A percentile compares a stretch with the other conserved stretches of the same genome.
These are phyloP conservation scores for Leccinum pachyderme DNA, from an alignment of 1,284 basidiomycete genomes.

Conservation along the genomic window DNA sequence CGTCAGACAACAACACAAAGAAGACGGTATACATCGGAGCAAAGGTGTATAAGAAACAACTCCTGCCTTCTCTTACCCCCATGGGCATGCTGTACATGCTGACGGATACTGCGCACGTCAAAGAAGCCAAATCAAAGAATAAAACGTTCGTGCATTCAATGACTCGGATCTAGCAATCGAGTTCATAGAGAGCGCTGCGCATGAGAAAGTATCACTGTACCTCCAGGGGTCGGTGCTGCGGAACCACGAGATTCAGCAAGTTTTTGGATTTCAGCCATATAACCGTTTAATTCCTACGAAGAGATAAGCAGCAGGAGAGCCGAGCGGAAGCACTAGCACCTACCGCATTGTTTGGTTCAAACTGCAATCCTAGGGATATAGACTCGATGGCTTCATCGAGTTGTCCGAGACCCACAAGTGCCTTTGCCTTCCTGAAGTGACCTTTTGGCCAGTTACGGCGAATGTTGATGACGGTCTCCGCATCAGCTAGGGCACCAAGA, in stretches of 20 bases:
- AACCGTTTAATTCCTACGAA: conserved; percentile 29
- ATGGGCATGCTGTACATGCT: conserved; percentile 14
- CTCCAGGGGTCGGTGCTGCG: conserved; percentile 1
- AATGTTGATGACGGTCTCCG: conserved; percentile 84
- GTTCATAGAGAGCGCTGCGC: not conserved
- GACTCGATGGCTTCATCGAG: conserved; percentile 82
- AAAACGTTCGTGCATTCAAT: conserved; percentile 6
- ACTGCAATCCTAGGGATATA: conserved; percentile 80
- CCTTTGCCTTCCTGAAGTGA: conserved; percentile 90
- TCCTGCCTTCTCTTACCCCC: conserved; percentile 21
- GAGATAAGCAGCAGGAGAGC: conserved; percentile 6
- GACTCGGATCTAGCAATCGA: not conserved
- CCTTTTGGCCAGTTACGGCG: conserved; percentile 93
- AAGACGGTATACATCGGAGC: conserved; percentile 2
- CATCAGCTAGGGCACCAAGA: conserved; percentile 85
- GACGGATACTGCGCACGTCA: conserved; percentile 14
- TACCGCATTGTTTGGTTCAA: conserved; percentile 83
- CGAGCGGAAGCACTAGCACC: not conserved
- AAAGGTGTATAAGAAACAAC: conserved; percentile 3
- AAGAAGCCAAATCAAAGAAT: conserved; percentile 1
- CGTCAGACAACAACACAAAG: conserved; percentile 7
- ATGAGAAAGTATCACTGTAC: not conserved
- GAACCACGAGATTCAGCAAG: conserved; percentile 17
- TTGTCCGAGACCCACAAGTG: conserved; percentile 74
- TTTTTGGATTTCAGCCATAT: conserved; percentile 32